Base-by-base conservation (phyloP, 2,329 filamentous ascomycete genomes). In the Colletotrichum sp. region DNA sequence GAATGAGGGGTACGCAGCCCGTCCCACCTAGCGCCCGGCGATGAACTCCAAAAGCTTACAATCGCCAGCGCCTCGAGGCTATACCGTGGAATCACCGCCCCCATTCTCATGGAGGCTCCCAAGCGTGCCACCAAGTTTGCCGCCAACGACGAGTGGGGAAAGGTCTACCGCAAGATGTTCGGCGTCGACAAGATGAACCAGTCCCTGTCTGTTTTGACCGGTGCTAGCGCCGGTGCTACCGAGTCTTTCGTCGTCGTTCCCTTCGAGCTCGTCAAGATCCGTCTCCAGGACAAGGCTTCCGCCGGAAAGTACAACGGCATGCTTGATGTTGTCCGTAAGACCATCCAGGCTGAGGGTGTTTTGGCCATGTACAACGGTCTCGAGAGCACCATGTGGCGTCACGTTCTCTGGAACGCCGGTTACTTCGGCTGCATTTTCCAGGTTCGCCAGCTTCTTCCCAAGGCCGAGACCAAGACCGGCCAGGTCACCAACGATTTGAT, bases 341-440 rank as follows among this genome's bases (percentile, higher is more conserved):
- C 95, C 55, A 89, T 98, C 80, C 92, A 92, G 84, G 90, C 93
- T 77, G 96, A 99, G 86, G 96, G 97, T 9, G 87, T 93, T 18
- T 89, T 99, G 78, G 95, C 96, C 76, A 90, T 99, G 84, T 99
- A 99, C 90, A 98, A 99, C 86, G 97, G 97, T 73, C 92, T 99
- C 64, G 97, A 99, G 89, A 96, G 95, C 77, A 99, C 97, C 72
- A 89, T 99, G 88, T 99, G 97, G 97, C 93, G 97, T 78, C 97
- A 99, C 87, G 92, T 90, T 72, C 86, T 90, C 76, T 98, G 96
- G 96, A 98, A 98, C 87, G 92, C 95, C 16, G 96, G 96, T 75
- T 98, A 98, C 91, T 99, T 99, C 85, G 97, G 97, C 82, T 98
- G 96, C 87, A 99, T 99, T 85, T 98, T 98, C 92, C 97, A 99